These are phyloP conservation scores for Gracilaria gracilis DNA, from an alignment of 23 red algal species.

Conservation along the genomic window DNA sequence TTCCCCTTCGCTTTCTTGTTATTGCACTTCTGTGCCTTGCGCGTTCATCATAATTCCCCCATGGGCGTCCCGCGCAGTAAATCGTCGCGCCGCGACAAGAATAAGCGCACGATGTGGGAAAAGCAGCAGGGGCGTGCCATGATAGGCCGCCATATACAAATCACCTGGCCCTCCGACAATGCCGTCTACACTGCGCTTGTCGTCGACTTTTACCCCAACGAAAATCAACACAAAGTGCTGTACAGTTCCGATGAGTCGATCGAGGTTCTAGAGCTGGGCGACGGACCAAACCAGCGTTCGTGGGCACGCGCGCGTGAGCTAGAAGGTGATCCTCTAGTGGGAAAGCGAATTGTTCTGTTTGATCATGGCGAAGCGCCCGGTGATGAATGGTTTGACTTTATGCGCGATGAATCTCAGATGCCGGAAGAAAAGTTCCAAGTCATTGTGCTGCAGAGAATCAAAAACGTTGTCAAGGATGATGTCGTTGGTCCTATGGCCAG, in stretches of 20 bases:
- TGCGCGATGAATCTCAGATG: constrained; percentile 15
- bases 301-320: not conserved
- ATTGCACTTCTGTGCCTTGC: too few species aligned
- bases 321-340: constrained; percentile 14
- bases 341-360: constrained; percentile 22
- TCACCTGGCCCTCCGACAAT: constrained; percentile 35
- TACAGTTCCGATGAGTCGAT: constrained; percentile 44
- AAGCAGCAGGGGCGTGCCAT: constrained; percentile 5
- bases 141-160: constrained; percentile 14
- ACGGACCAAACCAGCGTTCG: constrained; percentile 35
- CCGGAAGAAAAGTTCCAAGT: constrained; percentile 13
- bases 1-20: too few species aligned
- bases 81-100: constrained; percentile 8
- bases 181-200: constrained; percentile 41
- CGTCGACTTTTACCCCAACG: constrained; percentile 19
- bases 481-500: constrained; percentile 24
- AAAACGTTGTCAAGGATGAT: constrained; percentile 14
- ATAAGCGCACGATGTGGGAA: not conserved
- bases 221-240: constrained; percentile 33
- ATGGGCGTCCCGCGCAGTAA: not conserved
- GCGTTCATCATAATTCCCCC: not conserved
- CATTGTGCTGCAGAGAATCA: constrained; percentile 26
- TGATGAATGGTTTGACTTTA: constrained; percentile 52
- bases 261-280: constrained; percentile 39
- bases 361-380: not conserved